Percentiles rank a stretch among this genome's conserved stretches.
These are phyloP conservation scores for Hermanozyma aechmeae DNA, from an alignment of 805 yeast species.

Conservation along the genomic window DNA sequence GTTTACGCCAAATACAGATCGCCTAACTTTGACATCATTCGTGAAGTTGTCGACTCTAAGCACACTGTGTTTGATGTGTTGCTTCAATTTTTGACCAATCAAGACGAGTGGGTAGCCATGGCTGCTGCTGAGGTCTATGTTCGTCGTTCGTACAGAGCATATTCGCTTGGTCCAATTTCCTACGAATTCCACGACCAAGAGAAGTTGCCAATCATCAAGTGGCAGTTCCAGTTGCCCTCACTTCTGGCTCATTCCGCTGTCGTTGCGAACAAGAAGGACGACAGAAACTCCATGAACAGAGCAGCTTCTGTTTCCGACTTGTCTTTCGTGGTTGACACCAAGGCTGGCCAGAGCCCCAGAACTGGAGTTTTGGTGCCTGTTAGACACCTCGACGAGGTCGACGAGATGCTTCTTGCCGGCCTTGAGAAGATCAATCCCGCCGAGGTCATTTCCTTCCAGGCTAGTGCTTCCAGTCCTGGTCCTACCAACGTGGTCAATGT, in stretches of 20 bases:
- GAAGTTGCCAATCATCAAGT: slow-evolving; percentile 61
- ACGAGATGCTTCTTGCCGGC: slow-evolving; percentile 69
- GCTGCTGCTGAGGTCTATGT: slow-evolving; percentile 97
- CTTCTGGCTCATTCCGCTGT: slow-evolving; percentile 64
- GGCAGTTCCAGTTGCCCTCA: slow-evolving; percentile 82
- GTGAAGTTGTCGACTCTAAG: slow-evolving; percentile 92
- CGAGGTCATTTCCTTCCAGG: slow-evolving; percentile 25
- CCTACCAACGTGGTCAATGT: slow-evolving; percentile 79
- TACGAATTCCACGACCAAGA: slow-evolving; percentile 44
- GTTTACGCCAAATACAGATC: slow-evolving; percentile 63
- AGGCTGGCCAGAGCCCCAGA: slow-evolving; percentile 63
- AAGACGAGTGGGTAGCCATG: slow-evolving; percentile 81
- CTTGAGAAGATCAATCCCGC: slow-evolving; percentile 58
- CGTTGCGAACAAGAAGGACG: slow-evolving; percentile 32
- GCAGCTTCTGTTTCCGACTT: slow-evolving; percentile 91
- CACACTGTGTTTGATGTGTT: slow-evolving; percentile 94
- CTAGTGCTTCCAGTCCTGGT: slow-evolving; percentile 25
- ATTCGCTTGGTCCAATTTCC: slow-evolving; percentile 69
- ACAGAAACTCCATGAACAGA: slow-evolving; percentile 45
- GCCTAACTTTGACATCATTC: slow-evolving; percentile 72
- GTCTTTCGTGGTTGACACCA: slow-evolving; percentile 68
- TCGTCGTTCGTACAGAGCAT: slow-evolving; percentile 95
- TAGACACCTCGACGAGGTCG: slow-evolving; percentile 80
- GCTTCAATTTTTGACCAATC: slow-evolving; percentile 77
- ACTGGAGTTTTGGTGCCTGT: slow-evolving; percentile 79